A percentile compares a stretch with the other conserved stretches of the same genome.
Evolutionary conservation across 208 protist genomes (phyloP).

Genomic region (Crithidia expoeki): DNA sequence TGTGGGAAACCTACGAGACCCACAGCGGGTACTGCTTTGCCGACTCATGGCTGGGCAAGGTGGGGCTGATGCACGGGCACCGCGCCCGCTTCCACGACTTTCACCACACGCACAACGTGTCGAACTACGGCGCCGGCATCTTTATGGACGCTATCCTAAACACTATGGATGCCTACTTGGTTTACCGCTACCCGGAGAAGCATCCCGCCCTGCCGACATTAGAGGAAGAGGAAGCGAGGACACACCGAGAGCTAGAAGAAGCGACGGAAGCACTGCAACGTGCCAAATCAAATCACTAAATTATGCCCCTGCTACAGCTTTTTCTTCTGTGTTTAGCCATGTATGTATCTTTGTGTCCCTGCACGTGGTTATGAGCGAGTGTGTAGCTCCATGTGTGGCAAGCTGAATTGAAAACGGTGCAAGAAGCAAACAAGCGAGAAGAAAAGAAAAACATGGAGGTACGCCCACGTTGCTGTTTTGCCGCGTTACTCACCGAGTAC

Average conservation of each 20-base stretch:
- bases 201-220: constrained; percentile 11
- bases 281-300: background rate
- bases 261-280: constrained; percentile 3
- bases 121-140: constrained; percentile 54
- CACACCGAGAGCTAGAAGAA: constrained; percentile 12
- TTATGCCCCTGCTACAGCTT: background rate
- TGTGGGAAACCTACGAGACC: constrained; percentile 65
- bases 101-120: constrained; percentile 72
- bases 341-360: background rate
- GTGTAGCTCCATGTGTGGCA: too few species aligned
- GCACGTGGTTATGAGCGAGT: background rate
- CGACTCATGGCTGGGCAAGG: constrained; percentile 42
- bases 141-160: constrained; percentile 57
- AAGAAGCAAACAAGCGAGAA: too few species aligned
- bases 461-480: too few species aligned
- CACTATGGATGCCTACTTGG: constrained; percentile 57
- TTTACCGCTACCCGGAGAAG: constrained; percentile 33
- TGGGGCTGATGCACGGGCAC: constrained; percentile 52
- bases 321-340: background rate
- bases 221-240: constrained; percentile 16
- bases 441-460: too few species aligned
- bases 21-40: constrained; percentile 74
- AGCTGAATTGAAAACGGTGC: too few species aligned
- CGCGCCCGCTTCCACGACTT: constrained; percentile 71
- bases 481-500: too few species aligned